Conservation (phyloP, 129 eudicot species). For the Lonicera japonica region DNA sequence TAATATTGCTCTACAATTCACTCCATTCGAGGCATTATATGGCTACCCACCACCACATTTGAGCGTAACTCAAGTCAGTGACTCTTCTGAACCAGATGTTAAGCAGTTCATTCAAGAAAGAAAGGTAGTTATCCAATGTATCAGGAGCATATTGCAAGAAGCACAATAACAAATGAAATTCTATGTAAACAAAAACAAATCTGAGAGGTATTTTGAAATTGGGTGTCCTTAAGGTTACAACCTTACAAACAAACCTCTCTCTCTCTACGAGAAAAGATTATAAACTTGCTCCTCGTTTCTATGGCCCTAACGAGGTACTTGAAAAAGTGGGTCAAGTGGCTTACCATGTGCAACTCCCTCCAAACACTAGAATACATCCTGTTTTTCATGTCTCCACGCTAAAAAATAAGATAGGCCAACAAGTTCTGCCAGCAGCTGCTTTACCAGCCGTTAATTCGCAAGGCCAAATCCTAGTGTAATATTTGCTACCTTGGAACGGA, state of each 20-base stretch:
- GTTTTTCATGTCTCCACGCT: slow-evolving; percentile 6
- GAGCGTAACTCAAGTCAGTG: neutral
- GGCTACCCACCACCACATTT: neutral
- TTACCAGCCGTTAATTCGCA: too few relatives aligned
- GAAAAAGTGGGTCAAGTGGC: slow-evolving; percentile 8
- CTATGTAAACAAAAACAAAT: neutral
- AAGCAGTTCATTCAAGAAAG: neutral
- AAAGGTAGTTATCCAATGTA: neutral
- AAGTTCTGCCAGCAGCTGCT: too few relatives aligned
- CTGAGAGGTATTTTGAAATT: neutral
- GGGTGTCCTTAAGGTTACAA: neutral
- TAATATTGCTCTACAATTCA: neutral
- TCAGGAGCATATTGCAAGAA: neutral
- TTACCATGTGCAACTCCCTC: neutral
- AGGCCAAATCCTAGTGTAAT: too few relatives aligned
- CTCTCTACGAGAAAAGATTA: neutral
- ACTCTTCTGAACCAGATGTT: neutral
- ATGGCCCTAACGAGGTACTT: neutral
- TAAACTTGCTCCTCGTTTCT: neutral
- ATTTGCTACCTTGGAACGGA: too few relatives aligned
- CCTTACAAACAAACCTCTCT: neutral
- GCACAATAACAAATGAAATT: neutral
- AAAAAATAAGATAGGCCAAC: neutral
- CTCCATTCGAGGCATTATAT: neutral
- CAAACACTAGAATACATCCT: neutral